Conservation (phyloP, 169 alveolate genomes). For the Perkinsus marinus region DNA sequence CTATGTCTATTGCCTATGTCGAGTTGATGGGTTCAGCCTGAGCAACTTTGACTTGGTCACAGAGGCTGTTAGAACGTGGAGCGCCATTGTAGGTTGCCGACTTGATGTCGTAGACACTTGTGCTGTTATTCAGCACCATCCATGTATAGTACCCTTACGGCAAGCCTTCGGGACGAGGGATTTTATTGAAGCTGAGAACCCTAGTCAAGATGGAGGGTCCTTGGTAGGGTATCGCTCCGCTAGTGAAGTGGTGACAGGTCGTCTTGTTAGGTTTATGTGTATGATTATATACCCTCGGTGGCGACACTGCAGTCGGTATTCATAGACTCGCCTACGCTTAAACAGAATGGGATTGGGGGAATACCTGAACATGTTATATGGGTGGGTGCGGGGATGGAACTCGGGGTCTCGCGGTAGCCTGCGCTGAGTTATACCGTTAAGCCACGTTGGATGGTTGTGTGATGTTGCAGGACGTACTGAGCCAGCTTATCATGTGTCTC, state of each 20-base stretch:
- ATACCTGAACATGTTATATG: neutral
- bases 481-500: neutral
- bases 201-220: neutral
- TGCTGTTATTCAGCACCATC: neutral
- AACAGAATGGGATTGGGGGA: neutral
- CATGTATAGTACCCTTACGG: neutral
- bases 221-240: neutral
- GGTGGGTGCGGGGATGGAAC: neutral
- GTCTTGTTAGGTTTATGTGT: neutral
- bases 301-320: neutral
- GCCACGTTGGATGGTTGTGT: neutral
- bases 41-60: neutral
- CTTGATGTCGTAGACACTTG: neutral
- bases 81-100: neutral
- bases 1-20: neutral
- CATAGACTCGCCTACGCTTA: neutral
- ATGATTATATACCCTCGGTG: neutral
- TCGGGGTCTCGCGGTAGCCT: neutral
- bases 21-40: neutral
- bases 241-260: neutral
- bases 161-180: neutral
- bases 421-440: neutral
- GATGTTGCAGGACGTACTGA: neutral
- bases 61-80: neutral
- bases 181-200: neutral